A percentile compares a stretch with the other conserved stretches of the same genome.
Conservation (phyloP, 352 stramenopile species). For the Chrysophaeum taylorii region DNA sequence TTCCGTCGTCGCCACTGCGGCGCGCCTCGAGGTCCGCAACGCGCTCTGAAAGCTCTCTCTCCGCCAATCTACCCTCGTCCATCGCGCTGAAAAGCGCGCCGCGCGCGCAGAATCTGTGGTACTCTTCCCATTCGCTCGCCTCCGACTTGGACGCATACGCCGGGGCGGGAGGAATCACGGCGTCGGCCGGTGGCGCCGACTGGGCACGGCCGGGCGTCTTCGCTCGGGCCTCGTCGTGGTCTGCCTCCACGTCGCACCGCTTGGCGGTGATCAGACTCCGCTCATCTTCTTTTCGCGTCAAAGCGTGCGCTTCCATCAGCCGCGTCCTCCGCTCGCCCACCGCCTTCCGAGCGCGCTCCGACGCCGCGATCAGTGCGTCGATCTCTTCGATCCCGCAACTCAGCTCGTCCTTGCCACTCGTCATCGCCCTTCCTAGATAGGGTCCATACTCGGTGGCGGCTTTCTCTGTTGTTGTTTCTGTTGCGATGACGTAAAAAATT, state of each 20-base stretch:
- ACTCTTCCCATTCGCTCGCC: slow-evolving; percentile 8
- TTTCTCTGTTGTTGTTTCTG: too few relatives aligned
- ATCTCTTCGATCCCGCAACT: slow-evolving; percentile 4
- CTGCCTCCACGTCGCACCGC: too few relatives aligned
- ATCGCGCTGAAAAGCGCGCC: slow-evolving; percentile 2
- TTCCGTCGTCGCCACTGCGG: neutral
- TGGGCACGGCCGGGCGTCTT: too few relatives aligned
- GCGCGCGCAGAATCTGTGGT: slow-evolving; percentile 12
- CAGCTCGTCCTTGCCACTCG: too few relatives aligned
- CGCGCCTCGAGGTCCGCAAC: neutral
- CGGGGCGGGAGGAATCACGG: neutral
- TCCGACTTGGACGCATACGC: neutral
- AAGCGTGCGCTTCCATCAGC: neutral
- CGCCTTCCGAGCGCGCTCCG: neutral
- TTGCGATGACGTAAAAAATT: too few relatives aligned
- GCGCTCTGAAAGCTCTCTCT: neutral
- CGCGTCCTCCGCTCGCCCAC: neutral
- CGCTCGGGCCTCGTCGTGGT: too few relatives aligned
- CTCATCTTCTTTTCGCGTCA: too few relatives aligned
- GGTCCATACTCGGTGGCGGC: too few relatives aligned
- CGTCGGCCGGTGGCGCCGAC: neutral
- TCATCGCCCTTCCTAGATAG: too few relatives aligned
- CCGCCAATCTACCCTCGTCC: neutral
- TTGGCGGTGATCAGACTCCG: too few relatives aligned
- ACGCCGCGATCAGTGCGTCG: neutral